phyloP scores from a whole-genome alignment of 371 early-diverging fungal species.

The Mortierella sp. region DNA sequence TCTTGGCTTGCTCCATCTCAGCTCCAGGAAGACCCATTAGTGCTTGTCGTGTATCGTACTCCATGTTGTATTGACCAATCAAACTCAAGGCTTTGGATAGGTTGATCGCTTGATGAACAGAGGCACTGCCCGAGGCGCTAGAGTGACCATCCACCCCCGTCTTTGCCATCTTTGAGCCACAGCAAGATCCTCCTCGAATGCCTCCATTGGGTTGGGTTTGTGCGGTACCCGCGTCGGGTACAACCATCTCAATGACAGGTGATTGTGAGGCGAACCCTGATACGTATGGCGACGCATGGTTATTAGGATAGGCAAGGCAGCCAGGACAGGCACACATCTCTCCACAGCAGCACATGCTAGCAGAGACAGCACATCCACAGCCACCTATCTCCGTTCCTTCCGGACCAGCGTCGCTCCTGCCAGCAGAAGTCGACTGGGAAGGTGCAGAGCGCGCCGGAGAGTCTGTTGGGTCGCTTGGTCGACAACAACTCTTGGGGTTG shows the following conservation, averaged over 20 bases:
- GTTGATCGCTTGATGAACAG: background rate
- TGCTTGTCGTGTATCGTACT: slow-evolving; percentile 21
- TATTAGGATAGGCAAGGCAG: slow-evolving; percentile 49
- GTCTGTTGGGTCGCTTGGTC: slow-evolving; percentile 2
- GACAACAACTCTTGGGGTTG: slow-evolving; percentile 20
- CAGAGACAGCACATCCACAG: slow-evolving; percentile 44
- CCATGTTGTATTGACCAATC: slow-evolving; percentile 23
- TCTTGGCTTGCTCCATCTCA: slow-evolving; percentile 30
- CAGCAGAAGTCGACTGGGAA: slow-evolving; percentile 3
- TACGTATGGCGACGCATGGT: slow-evolving; percentile 12
- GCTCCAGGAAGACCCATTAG: slow-evolving; percentile 18
- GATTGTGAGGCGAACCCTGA: background rate
- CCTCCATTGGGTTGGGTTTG: no score
- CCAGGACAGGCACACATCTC: slow-evolving; percentile 53
- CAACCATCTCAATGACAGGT: no score
- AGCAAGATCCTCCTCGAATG: slow-evolving; percentile 21
- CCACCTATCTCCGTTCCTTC: slow-evolving; percentile 10
- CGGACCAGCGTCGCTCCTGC: background rate
- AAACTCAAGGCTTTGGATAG: slow-evolving; percentile 20
- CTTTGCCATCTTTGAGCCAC: slow-evolving; percentile 14
- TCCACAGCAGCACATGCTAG: slow-evolving; percentile 53
- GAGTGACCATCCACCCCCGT: no score
- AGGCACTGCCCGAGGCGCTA: no score
- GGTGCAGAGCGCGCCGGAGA: slow-evolving; percentile 1
- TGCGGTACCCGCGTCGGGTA: no score